These are phyloP conservation scores for Atkinsonella texensis DNA, from an alignment of 2,329 filamentous ascomycete species.

Conservation along the genomic window DNA sequence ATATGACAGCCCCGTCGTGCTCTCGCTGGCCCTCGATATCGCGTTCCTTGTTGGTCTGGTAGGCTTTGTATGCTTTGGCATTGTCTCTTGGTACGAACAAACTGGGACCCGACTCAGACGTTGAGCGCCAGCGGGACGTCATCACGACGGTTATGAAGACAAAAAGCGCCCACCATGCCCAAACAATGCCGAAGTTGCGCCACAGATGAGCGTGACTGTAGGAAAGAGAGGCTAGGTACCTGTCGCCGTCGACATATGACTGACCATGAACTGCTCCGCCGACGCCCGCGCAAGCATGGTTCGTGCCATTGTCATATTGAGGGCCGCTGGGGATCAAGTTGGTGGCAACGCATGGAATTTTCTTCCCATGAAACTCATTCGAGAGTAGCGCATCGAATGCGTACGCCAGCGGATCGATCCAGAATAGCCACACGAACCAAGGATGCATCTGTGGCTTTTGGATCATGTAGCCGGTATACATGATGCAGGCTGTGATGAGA, in stretches of 20 bases:
- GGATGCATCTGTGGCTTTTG: constrained; percentile 48
- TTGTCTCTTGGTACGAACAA: constrained; percentile 51
- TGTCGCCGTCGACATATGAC: constrained; percentile 40
- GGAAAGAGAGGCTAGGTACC: constrained; percentile 43
- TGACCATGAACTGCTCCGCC: constrained; percentile 39
- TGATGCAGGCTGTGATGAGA: constrained; percentile 36
- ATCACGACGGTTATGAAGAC: constrained; percentile 44
- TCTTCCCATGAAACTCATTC: constrained; percentile 56
- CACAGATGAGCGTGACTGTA: constrained; percentile 41
- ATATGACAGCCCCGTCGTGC: constrained; percentile 11
- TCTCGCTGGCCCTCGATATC: constrained; percentile 38
- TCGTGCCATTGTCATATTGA: constrained; percentile 28
- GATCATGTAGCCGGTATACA: constrained; percentile 56
- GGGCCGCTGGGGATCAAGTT: constrained; percentile 41
- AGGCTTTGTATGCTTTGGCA: constrained; percentile 24
- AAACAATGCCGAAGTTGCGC: constrained; percentile 50
- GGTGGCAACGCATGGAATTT: constrained; percentile 34
- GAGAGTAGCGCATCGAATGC: constrained; percentile 56
- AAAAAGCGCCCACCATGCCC: constrained; percentile 51
- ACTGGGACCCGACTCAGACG: constrained; percentile 37
- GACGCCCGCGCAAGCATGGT: constrained; percentile 46
- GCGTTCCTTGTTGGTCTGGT: constrained; percentile 12
- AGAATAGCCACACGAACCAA: constrained; percentile 52
- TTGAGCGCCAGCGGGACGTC: constrained; percentile 44
- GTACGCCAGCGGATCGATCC: constrained; percentile 57